phyloP scores from a whole-genome alignment of 2,329 filamentous ascomycete species.

The Blastomyces gilchristii region DNA sequence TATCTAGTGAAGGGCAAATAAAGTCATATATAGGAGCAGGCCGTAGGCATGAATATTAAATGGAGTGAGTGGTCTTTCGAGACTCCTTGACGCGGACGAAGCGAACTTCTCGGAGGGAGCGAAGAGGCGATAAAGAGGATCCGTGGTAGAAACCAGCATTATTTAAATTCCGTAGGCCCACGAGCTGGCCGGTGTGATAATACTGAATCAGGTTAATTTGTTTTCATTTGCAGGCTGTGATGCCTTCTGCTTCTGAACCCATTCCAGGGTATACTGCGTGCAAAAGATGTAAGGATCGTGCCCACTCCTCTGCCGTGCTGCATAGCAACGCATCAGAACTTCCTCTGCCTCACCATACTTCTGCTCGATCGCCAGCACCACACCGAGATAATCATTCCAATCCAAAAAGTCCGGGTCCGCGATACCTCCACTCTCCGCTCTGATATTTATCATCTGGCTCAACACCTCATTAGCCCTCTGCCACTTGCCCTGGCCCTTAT shows the following conservation, averaged over 20 bases:
- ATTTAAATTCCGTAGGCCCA: not conserved
- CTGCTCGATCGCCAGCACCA: not conserved
- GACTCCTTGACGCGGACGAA: not conserved
- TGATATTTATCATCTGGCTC: conserved; percentile 4
- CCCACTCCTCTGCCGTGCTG: not conserved
- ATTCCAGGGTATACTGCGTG: conserved; percentile 1
- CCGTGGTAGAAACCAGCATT: not conserved
- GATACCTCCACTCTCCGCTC: not conserved
- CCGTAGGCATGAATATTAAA: not conserved
- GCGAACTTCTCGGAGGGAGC: not conserved
- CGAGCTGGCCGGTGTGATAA: not conserved
- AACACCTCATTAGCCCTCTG: conserved; percentile 1
- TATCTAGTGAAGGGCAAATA: not conserved
- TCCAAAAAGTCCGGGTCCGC: conserved; percentile 1
- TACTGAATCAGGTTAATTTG: not conserved
- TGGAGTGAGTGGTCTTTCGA: not conserved
- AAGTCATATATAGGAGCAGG: not conserved
- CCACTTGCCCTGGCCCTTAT: conserved; percentile 2
- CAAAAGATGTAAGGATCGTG: conserved; percentile 3
- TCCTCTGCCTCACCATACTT: not conserved
- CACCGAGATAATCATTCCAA: conserved; percentile 2
- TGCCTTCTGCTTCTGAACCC: conserved; percentile 1
- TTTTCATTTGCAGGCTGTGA: not conserved
- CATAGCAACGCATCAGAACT: not conserved
- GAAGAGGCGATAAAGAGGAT: no score